Evolutionary conservation across 1,284 basidiomycete genomes (phyloP).

Genomic region (Leccinum huronense): DNA sequence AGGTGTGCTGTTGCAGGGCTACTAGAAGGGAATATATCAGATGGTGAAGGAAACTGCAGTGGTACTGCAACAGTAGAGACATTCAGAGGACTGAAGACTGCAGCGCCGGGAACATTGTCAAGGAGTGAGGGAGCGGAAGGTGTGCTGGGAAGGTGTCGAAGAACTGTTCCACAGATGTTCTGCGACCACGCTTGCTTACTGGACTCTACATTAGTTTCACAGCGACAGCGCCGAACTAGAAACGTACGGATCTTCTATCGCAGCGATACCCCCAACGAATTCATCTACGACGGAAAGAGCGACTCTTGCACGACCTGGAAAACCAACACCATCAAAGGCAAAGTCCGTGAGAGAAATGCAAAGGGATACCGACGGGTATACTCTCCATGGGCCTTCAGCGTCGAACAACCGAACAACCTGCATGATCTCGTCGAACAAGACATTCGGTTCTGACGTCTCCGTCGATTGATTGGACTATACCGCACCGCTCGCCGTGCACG

Average conservation of each 20-base stretch:
- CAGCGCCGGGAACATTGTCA: conserved; percentile 6
- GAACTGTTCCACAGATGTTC: conserved; percentile 22
- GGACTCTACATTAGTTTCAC: conserved; percentile 8
- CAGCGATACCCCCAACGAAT: conserved; percentile 68
- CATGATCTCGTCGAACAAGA: conserved; percentile 55
- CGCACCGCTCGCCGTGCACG: no score
- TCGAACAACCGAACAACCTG: conserved; percentile 47
- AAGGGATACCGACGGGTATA: conserved; percentile 48
- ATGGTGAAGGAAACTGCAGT: conserved; percentile 17
- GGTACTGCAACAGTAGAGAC: conserved; percentile 18
- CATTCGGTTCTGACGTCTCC: conserved; percentile 48
- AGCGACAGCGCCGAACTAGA: background rate
- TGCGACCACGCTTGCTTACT: conserved; percentile 28
- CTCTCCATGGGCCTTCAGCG: conserved; percentile 16
- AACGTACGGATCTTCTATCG: conserved; percentile 58
- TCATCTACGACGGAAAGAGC: conserved; percentile 61
- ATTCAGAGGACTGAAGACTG: conserved; percentile 20
- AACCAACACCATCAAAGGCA: conserved; percentile 9
- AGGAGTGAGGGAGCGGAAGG: conserved; percentile 16
- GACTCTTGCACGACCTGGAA: conserved; percentile 58
- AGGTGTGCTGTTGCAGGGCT: conserved; percentile 19
- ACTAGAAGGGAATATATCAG: conserved; percentile 24
- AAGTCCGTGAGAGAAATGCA: background rate
- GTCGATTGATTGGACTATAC: conserved; percentile 37
- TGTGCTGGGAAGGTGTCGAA: conserved; percentile 15